phyloP scores from a whole-genome alignment of 2,329 filamentous ascomycete genomes.

The Venturia oleaginea region DNA sequence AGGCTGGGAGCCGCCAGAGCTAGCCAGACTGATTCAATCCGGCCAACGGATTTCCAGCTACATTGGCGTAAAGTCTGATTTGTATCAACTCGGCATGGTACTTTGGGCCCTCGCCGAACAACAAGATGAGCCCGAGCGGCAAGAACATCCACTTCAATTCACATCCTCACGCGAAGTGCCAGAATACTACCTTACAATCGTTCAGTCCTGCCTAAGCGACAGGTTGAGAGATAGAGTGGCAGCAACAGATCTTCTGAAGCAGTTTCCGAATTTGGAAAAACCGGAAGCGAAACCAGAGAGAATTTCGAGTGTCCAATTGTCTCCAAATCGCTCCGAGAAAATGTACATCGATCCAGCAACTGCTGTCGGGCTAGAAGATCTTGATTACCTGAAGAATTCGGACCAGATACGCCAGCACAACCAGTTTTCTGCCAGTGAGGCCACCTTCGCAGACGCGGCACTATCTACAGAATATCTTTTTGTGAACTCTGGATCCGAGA shows the following conservation, averaged over 20 bases:
- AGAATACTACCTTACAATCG: constrained; percentile 66
- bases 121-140: constrained; percentile 80
- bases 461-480: constrained; percentile 35
- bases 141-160: constrained; percentile 59
- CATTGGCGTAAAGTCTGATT: constrained; percentile 93
- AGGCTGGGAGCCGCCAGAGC: constrained; percentile 94
- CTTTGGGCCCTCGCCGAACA: constrained; percentile 84
- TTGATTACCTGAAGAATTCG: constrained; percentile 17
- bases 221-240: constrained; percentile 64
- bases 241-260: constrained; percentile 59
- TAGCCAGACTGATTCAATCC: constrained; percentile 73
- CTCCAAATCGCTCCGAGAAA: constrained; percentile 35
- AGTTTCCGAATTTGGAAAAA: constrained; percentile 49
- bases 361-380: constrained; percentile 36
- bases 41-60: constrained; percentile 92
- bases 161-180: constrained; percentile 50
- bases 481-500: constrained; percentile 36
- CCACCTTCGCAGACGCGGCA: constrained; percentile 25
- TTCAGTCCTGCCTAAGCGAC: constrained; percentile 66
- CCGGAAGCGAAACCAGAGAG: constrained; percentile 13
- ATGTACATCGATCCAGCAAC: constrained; percentile 39
- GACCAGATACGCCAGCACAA: neutral
- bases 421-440: constrained; percentile 16
- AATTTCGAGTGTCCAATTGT: constrained; percentile 26
- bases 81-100: constrained; percentile 95